Evolutionary conservation across 2,329 filamentous ascomycete species (phyloP), one percentile per base, ranked within the genome.

Genomic region (Thermoascus crustaceus): DNA sequence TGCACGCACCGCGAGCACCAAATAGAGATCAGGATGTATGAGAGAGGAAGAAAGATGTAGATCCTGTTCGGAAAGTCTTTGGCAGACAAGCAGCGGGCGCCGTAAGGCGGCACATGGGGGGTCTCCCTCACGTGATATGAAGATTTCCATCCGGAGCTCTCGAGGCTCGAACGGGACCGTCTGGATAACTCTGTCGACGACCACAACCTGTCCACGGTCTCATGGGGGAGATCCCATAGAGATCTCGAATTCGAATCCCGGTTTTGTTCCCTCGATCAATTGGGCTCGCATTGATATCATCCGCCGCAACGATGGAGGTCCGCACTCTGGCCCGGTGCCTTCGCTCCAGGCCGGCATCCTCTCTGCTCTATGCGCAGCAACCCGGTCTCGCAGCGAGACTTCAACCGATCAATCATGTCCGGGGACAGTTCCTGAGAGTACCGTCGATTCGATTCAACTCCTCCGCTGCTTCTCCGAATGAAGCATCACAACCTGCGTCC

Each of bases 321-420:
- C 57, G 54, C 41, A 37, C 45, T 38, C 40, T 60, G 34, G 43
- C 52, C 42, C 50, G 50, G 25, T 45, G 49, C 49, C 52, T 60
- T 46, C 57, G 54, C 26, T 39, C 49, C 48, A 44, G 50, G 42
- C 54, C 54, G 35, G 50, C 50, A 14, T 38, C 53, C 37, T 49
- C 46, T 31, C 44, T 53, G 24, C 45, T 53, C 38, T 42, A 40
- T 29, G 46, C 39, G 41, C 47, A 46, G 24, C 34, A 44, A 40
- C 39, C 10, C 37, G 21, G 26, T 29, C 5, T 32, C 37, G 24
- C 31, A 7, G 29, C 40, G 32, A 46, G 34, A 36, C 38, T 42
- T 10, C 16, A 10, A 29, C 26, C 16, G 7, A 17, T 17, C 7
- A 10, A 17, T 17, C 7, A 8, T 23, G n/a, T 33, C 10, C 31